Conservation (phyloP, 306 rosid species). For the Sphenostylis stenocarpa region DNA sequence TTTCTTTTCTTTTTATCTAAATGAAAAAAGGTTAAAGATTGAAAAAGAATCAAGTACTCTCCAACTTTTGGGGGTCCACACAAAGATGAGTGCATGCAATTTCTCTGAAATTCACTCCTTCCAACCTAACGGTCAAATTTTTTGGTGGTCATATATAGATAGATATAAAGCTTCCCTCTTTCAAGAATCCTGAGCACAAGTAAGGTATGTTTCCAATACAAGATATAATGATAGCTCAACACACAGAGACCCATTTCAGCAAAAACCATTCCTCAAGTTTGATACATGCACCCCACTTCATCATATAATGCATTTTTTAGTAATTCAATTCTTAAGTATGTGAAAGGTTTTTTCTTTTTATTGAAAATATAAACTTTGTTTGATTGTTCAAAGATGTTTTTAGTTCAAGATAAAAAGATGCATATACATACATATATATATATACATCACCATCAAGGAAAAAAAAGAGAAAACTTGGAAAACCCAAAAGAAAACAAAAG, state of each 20-base stretch:
- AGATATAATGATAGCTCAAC: conserved; percentile 65
- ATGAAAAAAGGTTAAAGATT: neutral
- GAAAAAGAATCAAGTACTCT: conserved; percentile 34
- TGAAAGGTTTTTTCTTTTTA: no score
- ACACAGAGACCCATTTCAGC: conserved; percentile 28
- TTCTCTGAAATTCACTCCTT: conserved; percentile 31
- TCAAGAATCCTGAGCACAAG: conserved; percentile 52
- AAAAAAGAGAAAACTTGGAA: neutral
- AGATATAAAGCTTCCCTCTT: conserved; percentile 47
- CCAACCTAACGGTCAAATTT: conserved; percentile 53
- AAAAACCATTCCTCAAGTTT: conserved; percentile 25
- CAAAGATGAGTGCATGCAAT: conserved; percentile 37
- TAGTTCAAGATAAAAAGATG: neutral
- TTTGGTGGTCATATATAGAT: conserved; percentile 22
- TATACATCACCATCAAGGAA: no score
- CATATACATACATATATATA: no score
- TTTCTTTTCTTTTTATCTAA: neutral
- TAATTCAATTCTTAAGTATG: no score
- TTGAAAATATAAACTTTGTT: no score
- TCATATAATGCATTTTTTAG: no score
- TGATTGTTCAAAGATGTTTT: no score
- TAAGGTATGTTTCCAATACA: conserved; percentile 79
- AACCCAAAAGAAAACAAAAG: conserved; percentile 6
- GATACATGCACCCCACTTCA: conserved; percentile 14
- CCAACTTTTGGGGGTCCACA: conserved; percentile 45